These are phyloP conservation scores for Ganoderma lucidum DNA, from an alignment of 1,284 basidiomycete genomes.

Conservation along the genomic window DNA sequence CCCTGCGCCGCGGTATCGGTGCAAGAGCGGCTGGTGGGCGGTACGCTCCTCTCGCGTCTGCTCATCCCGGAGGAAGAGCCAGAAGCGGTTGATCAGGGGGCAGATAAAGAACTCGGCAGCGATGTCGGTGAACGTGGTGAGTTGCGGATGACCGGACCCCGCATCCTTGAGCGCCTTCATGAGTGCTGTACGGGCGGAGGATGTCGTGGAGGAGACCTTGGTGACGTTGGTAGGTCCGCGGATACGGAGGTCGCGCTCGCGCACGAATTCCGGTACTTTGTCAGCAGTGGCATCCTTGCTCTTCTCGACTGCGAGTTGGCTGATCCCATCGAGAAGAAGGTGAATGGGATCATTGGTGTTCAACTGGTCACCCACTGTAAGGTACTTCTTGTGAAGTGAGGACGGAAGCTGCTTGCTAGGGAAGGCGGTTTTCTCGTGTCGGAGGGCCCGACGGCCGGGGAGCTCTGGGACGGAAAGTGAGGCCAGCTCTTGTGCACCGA, in stretches of 20 bases:
- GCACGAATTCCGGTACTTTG: constrained; percentile 65
- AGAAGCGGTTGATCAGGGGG: constrained; percentile 91
- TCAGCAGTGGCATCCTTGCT: constrained; percentile 57
- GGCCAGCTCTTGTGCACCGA: constrained; percentile 88
- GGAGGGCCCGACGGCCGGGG: constrained; percentile 41
- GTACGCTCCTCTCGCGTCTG: constrained; percentile 77
- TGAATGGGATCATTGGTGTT: constrained; percentile 50
- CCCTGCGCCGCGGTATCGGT: constrained; percentile 75
- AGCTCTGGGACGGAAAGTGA: constrained; percentile 64
- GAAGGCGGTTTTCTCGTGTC: constrained; percentile 58
- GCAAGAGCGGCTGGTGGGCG: constrained; percentile 52
- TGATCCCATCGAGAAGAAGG: constrained; percentile 66
- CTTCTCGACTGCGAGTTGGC: constrained; percentile 62
- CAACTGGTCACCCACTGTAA: constrained; percentile 49
- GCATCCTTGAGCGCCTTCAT: constrained; percentile 27
- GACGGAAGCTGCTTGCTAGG: constrained; percentile 84
- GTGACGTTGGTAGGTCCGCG: constrained; percentile 55
- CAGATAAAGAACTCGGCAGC: constrained; percentile 89
- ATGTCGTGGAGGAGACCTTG: constrained; percentile 46
- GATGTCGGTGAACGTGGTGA: constrained; percentile 70
- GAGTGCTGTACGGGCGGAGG: constrained; percentile 30
- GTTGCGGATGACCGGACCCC: constrained; percentile 27
- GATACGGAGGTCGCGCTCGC: constrained; percentile 81
- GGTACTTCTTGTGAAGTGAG: constrained; percentile 73
- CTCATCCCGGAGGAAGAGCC: constrained; percentile 87